These are phyloP conservation scores for Macrophomina phaseolina DNA, from an alignment of 2,329 filamentous ascomycete genomes.

Conservation along the genomic window DNA sequence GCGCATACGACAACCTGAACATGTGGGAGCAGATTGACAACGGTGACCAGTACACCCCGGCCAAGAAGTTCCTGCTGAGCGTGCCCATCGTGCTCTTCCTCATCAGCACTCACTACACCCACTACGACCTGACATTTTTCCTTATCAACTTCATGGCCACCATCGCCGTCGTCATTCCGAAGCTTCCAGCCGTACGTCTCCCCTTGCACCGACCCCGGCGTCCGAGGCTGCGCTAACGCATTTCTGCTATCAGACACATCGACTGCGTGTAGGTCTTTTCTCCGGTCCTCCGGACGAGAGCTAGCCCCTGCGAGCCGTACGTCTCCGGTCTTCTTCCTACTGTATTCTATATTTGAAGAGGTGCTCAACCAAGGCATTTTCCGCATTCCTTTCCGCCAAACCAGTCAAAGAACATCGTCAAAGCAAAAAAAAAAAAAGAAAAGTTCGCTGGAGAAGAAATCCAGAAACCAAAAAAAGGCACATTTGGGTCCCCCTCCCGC, in stretches of 20 bases:
- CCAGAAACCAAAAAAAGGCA: conserved; percentile 12
- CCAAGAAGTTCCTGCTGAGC: conserved; percentile 96
- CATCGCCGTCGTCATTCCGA: conserved; percentile 91
- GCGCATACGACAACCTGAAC: conserved; percentile 98
- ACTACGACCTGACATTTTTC: conserved; percentile 97
- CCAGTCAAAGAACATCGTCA: conserved; percentile 2
- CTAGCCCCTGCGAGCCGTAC: conserved; percentile 21
- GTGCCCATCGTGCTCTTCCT: conserved; percentile 95
- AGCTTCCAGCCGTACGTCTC: conserved; percentile 83
- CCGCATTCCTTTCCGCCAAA: conserved; percentile 18
- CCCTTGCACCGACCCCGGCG: neutral
- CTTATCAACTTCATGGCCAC: conserved; percentile 96
- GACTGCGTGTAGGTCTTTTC: conserved; percentile 47
- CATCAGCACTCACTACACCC: conserved; percentile 97
- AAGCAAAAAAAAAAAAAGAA: neutral
- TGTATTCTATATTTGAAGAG: conserved; percentile 26
- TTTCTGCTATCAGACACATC: conserved; percentile 39
- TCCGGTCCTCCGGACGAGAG: conserved; percentile 45
- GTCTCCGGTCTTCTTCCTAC: conserved; percentile 24
- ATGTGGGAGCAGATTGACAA: conserved; percentile 99
- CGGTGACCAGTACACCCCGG: conserved; percentile 96
- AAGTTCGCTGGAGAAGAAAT: conserved; percentile 11
- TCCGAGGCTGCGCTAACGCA: neutral
- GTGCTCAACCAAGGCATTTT: conserved; percentile 25
- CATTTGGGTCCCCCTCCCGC: conserved; percentile 2